Base-by-base conservation (phyloP, 768 basidiomycete species). In the Lyophyllum semitale region DNA sequence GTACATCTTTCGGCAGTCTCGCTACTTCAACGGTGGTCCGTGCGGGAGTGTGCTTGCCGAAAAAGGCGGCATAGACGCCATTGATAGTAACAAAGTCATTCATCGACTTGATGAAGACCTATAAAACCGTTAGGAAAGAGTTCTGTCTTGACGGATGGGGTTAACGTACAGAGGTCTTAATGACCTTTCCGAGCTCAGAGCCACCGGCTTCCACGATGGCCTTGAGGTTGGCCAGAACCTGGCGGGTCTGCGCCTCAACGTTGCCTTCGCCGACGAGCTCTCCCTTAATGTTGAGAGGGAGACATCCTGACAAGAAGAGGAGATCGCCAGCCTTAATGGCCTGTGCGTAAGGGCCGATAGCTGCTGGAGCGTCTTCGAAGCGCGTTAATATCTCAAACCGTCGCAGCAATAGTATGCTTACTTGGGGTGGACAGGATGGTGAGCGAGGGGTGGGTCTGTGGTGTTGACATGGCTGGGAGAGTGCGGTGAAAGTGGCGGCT, bases 91-190 rank as follows among this genome's bases (percentile, higher is more conserved):
- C 84, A 67, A 98, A 98, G 71, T 99, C 91, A 61, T 91, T 78
- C 93, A 98, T 95, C 58, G 83, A 76, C 71, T 96, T 93, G 68
- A 98, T 72, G 76, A 97, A 98, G 23, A 95, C 88, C 93, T 95
- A 56, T 2, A 51, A 25, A n/a, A 54, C 13, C 13, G 23, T 40
- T 25, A 37, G 47, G 25, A 26, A 29, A 11, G 35, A 30, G 20
- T 32, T 32, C 44, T 18, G 38, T n/a, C 33, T 32, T 17, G 6
- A 20, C n/a, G 4, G 18, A 29, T 27, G 38, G 46, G 15, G 29
- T 30, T 20, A 18, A 75, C 89, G 54, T 61, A 93, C 95, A 35
- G 93, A 96, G 42, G 91, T 92, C 77, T 99, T 98, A 60, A 90
- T 85, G 56, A 99, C 88, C 68, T 90, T 88, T 46, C 84, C 83